phyloP scores from a whole-genome alignment of 2,329 filamentous ascomycete species.

The Apiospora koreana region DNA sequence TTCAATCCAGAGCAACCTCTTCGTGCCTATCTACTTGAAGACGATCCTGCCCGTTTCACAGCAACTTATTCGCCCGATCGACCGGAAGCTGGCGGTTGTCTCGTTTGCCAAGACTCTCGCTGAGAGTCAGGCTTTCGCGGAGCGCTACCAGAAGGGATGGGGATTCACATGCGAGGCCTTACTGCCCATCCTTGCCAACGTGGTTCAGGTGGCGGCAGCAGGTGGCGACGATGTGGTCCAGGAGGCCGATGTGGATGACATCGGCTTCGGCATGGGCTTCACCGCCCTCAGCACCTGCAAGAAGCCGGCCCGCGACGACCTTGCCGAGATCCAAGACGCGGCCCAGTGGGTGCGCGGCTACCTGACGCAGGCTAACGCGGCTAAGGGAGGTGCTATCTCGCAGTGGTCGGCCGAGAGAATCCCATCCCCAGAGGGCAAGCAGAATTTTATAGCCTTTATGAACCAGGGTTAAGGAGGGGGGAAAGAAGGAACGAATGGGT shows the following conservation, averaged over 20 bases:
- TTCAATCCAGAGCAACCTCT: slow-evolving; percentile 75
- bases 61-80: slow-evolving; percentile 81
- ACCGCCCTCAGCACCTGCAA: slow-evolving; percentile 92
- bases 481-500: no score
- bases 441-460: slow-evolving; percentile 54
- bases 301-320: slow-evolving; percentile 73
- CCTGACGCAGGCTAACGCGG: slow-evolving; percentile 74
- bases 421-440: slow-evolving; percentile 62
- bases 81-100: slow-evolving; percentile 91
- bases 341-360: slow-evolving; percentile 83
- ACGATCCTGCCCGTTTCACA: slow-evolving; percentile 89
- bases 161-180: slow-evolving; percentile 85
- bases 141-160: slow-evolving; percentile 87
- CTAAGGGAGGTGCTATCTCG: slow-evolving; percentile 70
- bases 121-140: slow-evolving; percentile 80
- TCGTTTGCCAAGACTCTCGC: slow-evolving; percentile 91
- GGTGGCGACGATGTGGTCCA: slow-evolving; percentile 76
- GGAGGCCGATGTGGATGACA: slow-evolving; percentile 91
- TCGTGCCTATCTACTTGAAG: slow-evolving; percentile 80
- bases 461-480: background rate
- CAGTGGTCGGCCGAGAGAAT: slow-evolving; percentile 66
- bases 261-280: slow-evolving; percentile 92
- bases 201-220: slow-evolving; percentile 65
- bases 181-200: slow-evolving; percentile 85
- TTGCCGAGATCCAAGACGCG: slow-evolving; percentile 80